Evolutionary conservation across 2,329 filamentous ascomycete genomes (phyloP).

Genomic region (Pezicula neosporulosa): DNA sequence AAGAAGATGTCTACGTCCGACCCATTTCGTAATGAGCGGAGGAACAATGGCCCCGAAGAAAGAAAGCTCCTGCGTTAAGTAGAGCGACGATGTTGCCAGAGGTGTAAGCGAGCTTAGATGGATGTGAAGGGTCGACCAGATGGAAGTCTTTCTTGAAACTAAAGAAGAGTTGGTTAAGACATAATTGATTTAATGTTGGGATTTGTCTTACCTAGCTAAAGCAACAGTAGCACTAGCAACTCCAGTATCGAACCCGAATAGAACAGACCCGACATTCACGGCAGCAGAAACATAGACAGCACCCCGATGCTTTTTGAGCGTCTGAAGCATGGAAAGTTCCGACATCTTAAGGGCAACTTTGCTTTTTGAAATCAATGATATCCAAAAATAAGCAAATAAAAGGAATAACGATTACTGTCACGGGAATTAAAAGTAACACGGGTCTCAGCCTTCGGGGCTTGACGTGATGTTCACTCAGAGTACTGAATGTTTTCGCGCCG

Average conservation of each 20-base stretch:
- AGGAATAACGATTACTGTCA: too few species aligned
- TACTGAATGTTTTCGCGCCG: too few species aligned
- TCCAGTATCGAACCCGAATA: slow-evolving; percentile 22
- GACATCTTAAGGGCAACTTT: too few species aligned
- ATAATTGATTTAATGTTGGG: not conserved
- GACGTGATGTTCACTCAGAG: too few species aligned
- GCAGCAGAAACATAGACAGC: slow-evolving; percentile 13
- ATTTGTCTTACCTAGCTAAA: slow-evolving; percentile 10
- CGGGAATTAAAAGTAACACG: too few species aligned
- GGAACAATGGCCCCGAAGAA: slow-evolving; percentile 48
- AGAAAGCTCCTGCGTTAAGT: slow-evolving; percentile 49
- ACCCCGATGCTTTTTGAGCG: slow-evolving; percentile 10
- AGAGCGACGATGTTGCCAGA: slow-evolving; percentile 40
- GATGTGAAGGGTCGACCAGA: not conserved
- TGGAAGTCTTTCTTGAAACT: slow-evolving; percentile 10
- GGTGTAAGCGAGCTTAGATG: not conserved
- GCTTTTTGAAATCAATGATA: too few species aligned
- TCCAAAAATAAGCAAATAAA: too few species aligned
- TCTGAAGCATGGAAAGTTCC: not conserved
- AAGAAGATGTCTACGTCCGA: slow-evolving; percentile 43
- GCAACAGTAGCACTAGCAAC: slow-evolving; percentile 17
- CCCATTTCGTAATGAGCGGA: slow-evolving; percentile 42
- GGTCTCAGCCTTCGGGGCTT: too few species aligned
- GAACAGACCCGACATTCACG: slow-evolving; percentile 16
- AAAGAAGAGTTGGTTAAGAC: not conserved